phyloP scores from a whole-genome alignment of 306 rosid species.

The Neltuma alba region DNA sequence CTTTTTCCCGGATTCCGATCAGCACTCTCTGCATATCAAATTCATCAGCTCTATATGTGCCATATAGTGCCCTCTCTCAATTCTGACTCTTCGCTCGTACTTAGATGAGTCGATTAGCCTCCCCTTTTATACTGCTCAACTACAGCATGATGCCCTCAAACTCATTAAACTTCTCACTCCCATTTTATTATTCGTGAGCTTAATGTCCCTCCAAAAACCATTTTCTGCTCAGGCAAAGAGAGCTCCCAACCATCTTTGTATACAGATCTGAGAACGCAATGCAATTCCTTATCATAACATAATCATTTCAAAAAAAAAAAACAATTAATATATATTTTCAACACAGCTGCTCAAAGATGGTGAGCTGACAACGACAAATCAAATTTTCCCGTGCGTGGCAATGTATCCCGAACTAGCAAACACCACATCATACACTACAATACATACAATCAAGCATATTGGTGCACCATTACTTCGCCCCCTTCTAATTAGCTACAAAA shows the following conservation, averaged over 20 bases:
- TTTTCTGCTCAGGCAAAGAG: background rate
- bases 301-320: background rate
- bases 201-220: too few relatives aligned
- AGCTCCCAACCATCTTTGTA: background rate
- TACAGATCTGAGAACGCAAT: background rate
- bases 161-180: too few relatives aligned
- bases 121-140: too few relatives aligned
- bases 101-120: too few relatives aligned
- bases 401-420: conserved; percentile 33
- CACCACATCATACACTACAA: conserved; percentile 26
- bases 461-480: conserved; percentile 15
- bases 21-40: too few relatives aligned
- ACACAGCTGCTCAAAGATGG: conserved; percentile 29
- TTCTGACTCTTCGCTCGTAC: too few relatives aligned
- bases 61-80: too few relatives aligned
- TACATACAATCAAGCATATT: conserved; percentile 31
- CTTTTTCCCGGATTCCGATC: too few relatives aligned
- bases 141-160: too few relatives aligned
- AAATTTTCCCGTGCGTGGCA: conserved; percentile 27
- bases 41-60: too few relatives aligned
- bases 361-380: conserved; percentile 34
- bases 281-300: conserved; percentile 27
- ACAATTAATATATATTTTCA: conserved; percentile 19
- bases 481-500: conserved; percentile 21
- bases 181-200: too few relatives aligned